Conservation (phyloP, 805 yeast species). For the Ogataea parapolymorpha region DNA sequence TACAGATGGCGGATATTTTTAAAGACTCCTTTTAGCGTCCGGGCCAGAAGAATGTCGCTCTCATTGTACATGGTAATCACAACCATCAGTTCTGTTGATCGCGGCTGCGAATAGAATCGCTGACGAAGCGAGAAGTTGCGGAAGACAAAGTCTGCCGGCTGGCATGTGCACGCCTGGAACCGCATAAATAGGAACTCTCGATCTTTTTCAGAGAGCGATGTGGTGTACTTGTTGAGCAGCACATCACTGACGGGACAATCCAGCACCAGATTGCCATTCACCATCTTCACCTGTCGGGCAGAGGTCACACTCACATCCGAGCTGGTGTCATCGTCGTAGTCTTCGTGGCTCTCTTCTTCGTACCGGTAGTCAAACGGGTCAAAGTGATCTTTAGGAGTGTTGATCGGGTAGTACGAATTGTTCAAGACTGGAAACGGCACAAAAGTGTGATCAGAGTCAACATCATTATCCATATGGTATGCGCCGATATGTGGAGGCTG, state of each 20-base stretch:
- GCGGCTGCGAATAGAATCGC: conserved; percentile 67
- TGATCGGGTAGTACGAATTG: conserved; percentile 34
- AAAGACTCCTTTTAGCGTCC: conserved; percentile 88
- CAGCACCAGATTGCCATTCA: conserved; percentile 75
- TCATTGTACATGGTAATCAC: conserved; percentile 91
- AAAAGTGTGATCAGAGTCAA: conserved; percentile 26
- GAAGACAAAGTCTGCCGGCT: conserved; percentile 65
- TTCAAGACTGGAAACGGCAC: conserved; percentile 34
- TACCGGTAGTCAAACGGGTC: conserved; percentile 30
- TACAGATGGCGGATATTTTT: conserved; percentile 77
- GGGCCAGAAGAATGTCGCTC: conserved; percentile 73
- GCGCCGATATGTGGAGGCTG: neutral
- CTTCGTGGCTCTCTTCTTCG: conserved; percentile 23
- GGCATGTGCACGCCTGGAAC: conserved; percentile 92
- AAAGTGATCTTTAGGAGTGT: conserved; percentile 27
- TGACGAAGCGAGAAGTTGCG: conserved; percentile 81
- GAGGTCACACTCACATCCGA: conserved; percentile 16
- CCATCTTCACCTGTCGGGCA: conserved; percentile 46
- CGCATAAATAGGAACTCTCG: conserved; percentile 82
- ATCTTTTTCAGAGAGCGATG: conserved; percentile 40
- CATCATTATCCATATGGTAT: conserved; percentile 11
- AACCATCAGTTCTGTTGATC: conserved; percentile 81
- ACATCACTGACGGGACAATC: conserved; percentile 86
- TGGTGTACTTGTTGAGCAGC: conserved; percentile 50
- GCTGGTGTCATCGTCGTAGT: conserved; percentile 10